phyloP scores from a whole-genome alignment of 345 rosid species.

The Citrus medica region DNA sequence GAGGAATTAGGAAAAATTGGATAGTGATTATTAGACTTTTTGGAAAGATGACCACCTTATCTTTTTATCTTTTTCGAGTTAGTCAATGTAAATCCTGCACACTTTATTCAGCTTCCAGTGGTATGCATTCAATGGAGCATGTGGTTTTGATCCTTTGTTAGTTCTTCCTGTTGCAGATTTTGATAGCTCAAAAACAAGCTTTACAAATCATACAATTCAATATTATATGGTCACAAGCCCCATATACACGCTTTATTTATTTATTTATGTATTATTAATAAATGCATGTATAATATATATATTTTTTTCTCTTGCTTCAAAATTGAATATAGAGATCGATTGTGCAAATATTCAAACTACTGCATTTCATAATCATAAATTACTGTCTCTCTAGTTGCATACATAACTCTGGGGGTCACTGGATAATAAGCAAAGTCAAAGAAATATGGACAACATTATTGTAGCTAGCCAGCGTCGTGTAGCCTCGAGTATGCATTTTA shows the following conservation, averaged over 20 bases:
- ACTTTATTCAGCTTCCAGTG: not conserved
- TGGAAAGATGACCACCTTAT: conserved; percentile 17
- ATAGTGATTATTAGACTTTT: conserved; percentile 13
- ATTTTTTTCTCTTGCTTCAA: no score
- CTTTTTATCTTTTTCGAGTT: conserved; percentile 14
- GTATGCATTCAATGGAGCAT: not conserved
- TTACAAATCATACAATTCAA: not conserved
- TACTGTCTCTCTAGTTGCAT: not conserved
- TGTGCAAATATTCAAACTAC: not conserved
- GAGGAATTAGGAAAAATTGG: not conserved
- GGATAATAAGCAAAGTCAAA: conserved; percentile 2
- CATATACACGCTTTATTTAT: not conserved
- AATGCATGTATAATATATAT: not conserved
- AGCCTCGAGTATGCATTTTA: not conserved
- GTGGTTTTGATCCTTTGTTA: not conserved
- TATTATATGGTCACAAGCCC: not conserved
- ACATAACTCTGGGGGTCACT: no score
- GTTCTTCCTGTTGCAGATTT: not conserved
- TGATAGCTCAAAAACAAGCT: not conserved
- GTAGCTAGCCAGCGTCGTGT: not conserved
- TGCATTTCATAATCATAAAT: not conserved
- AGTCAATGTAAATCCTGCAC: conserved; percentile 16
- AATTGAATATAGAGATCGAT: not conserved
- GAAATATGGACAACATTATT: conserved; percentile 9
- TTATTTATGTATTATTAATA: not conserved